Evolutionary conservation across 2,329 filamentous ascomycete species (phyloP), one percentile per base, ranked within the genome.

Genomic region (Coniella lustricola): DNA sequence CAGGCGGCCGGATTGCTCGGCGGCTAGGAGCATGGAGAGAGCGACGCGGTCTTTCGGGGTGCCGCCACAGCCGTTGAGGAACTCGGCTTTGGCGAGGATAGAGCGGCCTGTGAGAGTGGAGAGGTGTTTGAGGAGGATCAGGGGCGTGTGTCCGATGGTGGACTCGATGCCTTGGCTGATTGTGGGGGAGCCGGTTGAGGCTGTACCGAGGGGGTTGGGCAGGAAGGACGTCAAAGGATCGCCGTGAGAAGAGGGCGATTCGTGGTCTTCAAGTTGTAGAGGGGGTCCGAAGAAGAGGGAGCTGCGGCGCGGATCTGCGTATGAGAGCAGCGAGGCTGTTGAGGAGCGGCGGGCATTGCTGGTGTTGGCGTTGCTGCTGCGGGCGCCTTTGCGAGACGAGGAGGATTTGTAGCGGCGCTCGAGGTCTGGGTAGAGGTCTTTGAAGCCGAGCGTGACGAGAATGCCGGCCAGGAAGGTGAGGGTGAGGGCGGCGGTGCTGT

Each of bases 11-110:
- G 77, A 70, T 53, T 80, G 76, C 72, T 98, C 93, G 37, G 90
- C 93, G 64, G 82, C 69, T 38, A 81, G 70, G 63, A 98, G 95
- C 74, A 97, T 94, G 67, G 79, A 86, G 33, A 97, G 76, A 1
- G 93, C 93, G 13, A 98, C 93, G 46, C 93, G 81, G 67, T 98
- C 93, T 67, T 98, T 98, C 35, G 93, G 90, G 57, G 87, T 93
- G 59, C 88, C 87, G 14, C 93, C 93, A 3, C 90, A 91, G 43
- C 90, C 93, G 68, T 98, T 97, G 47, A 98, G 77, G 62, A 95
- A 94, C 76, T 98, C 93, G 42, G 90, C 90, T 69, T 98, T 98
- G 56, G 85, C 93, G 32, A 97, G 74, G 60, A 98, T 95, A 35
- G 82, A 82, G 60, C 93, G 90, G 17, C 90, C 90, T 3, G 93